Percentiles rank a stretch among this genome's conserved stretches.
These are phyloP conservation scores for Apiospora aurea DNA, from an alignment of 2,329 filamentous ascomycete genomes.

Conservation along the genomic window DNA sequence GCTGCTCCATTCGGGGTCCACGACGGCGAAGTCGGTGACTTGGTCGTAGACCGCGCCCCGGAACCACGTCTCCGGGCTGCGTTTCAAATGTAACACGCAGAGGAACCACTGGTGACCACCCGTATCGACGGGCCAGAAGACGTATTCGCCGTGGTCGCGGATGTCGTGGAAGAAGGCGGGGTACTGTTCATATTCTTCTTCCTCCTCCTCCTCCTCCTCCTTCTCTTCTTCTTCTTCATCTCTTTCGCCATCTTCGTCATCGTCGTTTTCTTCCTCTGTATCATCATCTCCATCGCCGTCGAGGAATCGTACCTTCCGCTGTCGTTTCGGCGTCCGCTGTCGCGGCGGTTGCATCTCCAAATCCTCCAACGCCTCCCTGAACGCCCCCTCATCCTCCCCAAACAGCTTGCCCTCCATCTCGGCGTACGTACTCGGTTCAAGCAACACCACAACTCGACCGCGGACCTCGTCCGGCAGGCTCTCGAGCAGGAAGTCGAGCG, in stretches of 20 bases:
- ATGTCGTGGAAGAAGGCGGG: background rate
- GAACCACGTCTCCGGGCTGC: background rate
- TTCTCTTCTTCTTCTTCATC: background rate
- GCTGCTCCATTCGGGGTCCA: slow-evolving; percentile 5
- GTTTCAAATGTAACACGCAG: slow-evolving; percentile 3
- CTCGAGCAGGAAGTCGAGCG: slow-evolving; percentile 5
- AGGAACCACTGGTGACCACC: slow-evolving; percentile 18
- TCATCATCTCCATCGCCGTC: background rate
- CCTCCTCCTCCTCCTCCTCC: background rate
- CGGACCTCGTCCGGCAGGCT: background rate
- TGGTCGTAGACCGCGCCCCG: background rate
- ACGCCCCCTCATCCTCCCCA: background rate
- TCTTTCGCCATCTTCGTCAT: background rate
- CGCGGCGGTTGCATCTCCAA: background rate
- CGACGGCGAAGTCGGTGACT: slow-evolving; percentile 16
- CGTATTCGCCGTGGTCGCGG: slow-evolving; percentile 2
- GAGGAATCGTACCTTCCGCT: background rate
- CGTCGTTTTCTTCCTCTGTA: background rate
- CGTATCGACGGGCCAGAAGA: slow-evolving; percentile 12
- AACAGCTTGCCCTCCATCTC: background rate
- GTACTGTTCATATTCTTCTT: background rate
- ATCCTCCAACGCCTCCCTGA: background rate
- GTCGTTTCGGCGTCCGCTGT: background rate
- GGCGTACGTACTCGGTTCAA: background rate
- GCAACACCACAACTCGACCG: background rate